Conservation (phyloP, 805 yeast species). For the Dipodascus geniculatus region DNA sequence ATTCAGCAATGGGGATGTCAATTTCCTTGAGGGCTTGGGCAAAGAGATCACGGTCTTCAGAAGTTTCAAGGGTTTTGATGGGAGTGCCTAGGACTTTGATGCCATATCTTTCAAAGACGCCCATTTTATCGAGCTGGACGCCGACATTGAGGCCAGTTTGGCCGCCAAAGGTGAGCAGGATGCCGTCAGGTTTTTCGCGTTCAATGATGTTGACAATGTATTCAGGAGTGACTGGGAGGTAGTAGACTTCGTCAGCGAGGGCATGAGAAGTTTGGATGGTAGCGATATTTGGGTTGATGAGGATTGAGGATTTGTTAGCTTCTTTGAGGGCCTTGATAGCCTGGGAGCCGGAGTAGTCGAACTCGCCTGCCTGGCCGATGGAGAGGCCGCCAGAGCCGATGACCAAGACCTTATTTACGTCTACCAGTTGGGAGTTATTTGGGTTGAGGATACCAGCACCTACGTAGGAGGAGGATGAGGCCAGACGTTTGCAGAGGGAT, state of each 20-base stretch:
- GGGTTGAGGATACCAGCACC: slow-evolving; percentile 30
- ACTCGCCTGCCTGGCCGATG: slow-evolving; percentile 98
- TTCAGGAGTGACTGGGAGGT: slow-evolving; percentile 93
- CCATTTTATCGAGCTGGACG: slow-evolving; percentile 88
- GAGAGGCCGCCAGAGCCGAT: slow-evolving; percentile 97
- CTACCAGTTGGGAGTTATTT: slow-evolving; percentile 40
- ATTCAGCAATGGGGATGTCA: slow-evolving; percentile 91
- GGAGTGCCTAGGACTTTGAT: slow-evolving; percentile 97
- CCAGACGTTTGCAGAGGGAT: background rate
- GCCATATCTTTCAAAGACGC: slow-evolving; percentile 78
- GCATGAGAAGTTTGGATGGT: slow-evolving; percentile 94
- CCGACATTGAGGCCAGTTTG: slow-evolving; percentile 97
- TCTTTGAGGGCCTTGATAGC: slow-evolving; percentile 93
- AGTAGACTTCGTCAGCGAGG: slow-evolving; percentile 90
- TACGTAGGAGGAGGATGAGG: slow-evolving; percentile 16
- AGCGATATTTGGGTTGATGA: slow-evolving; percentile 93
- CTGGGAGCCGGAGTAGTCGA: slow-evolving; percentile 90
- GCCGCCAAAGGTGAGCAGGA: slow-evolving; percentile 93
- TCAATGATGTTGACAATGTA: slow-evolving; percentile 91
- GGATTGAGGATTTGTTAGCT: slow-evolving; percentile 72
- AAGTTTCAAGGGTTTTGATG: slow-evolving; percentile 85
- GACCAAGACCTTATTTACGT: slow-evolving; percentile 76
- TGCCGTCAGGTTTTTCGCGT: slow-evolving; percentile 94
- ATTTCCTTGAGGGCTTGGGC: slow-evolving; percentile 93
- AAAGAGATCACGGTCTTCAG: slow-evolving; percentile 95